These are phyloP conservation scores for Cystobasidium tubakii DNA, from an alignment of 768 basidiomycete species.

Conservation along the genomic window DNA sequence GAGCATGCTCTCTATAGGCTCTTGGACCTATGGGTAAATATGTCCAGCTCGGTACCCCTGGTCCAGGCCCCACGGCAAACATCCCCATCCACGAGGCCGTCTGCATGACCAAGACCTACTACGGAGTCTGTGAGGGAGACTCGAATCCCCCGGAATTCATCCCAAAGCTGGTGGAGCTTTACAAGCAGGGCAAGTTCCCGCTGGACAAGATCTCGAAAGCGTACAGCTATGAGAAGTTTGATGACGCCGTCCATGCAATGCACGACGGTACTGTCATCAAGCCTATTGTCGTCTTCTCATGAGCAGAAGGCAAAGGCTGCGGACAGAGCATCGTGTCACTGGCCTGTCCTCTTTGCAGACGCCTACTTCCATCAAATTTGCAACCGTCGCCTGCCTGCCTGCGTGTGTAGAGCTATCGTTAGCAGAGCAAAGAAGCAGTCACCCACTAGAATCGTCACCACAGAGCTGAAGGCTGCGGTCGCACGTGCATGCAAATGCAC, in stretches of 20 bases:
- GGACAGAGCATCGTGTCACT: too few relatives aligned
- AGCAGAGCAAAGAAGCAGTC: too few relatives aligned
- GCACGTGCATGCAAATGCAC: too few relatives aligned
- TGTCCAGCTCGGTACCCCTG: constrained; percentile 20
- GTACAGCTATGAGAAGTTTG: background rate
- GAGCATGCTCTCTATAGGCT: too few relatives aligned
- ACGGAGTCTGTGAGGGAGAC: background rate
- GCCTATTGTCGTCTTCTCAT: background rate
- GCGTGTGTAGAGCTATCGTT: too few relatives aligned
- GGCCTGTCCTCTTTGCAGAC: too few relatives aligned
- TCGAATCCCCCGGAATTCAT: background rate
- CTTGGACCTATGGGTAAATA: constrained; percentile 21
- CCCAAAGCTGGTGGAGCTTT: background rate
- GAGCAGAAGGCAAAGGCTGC: too few relatives aligned
- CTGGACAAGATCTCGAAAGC: background rate
- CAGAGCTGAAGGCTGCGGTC: too few relatives aligned
- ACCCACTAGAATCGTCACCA: too few relatives aligned
- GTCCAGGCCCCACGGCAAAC: constrained; percentile 1
- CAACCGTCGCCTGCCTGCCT: too few relatives aligned
- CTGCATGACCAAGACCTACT: constrained; percentile 11
- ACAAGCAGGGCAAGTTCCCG: background rate
- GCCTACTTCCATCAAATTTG: too few relatives aligned
- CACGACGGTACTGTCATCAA: background rate
- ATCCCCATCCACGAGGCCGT: background rate
- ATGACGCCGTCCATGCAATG: background rate